These are phyloP conservation scores for Ballota nigra DNA, from an alignment of 257 asterid species.

Conservation along the genomic window DNA sequence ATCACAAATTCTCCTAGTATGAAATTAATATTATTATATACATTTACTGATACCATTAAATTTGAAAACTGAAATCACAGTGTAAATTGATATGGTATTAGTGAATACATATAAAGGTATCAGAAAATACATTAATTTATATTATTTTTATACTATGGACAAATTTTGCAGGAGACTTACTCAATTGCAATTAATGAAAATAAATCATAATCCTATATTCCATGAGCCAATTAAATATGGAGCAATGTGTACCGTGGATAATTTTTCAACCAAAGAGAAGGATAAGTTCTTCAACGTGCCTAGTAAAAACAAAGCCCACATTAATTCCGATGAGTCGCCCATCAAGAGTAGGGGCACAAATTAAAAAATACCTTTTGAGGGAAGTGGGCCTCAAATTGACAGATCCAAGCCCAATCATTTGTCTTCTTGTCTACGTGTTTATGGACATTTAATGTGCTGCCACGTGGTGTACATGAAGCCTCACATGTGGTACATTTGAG, in stretches of 20 bases:
- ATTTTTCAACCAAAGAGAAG: not conserved
- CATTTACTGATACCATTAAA: no score
- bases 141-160: no score
- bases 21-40: no score
- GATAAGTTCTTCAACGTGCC: not conserved
- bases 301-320: constrained; percentile 2
- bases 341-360: not conserved
- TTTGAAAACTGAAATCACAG: no score
- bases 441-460: constrained; percentile 29
- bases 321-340: not conserved
- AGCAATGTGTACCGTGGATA: not conserved
- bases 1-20: no score
- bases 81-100: no score
- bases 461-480: constrained; percentile 32
- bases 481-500: constrained; percentile 29
- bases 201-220: no score
- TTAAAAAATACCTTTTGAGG: constrained; percentile 21
- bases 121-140: no score
- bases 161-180: no score
- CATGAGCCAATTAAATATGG: not conserved
- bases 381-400: constrained; percentile 21
- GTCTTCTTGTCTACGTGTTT: constrained; percentile 34
- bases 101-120: no score
- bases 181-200: no score
- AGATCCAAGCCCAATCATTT: constrained; percentile 31